Evolutionary conservation across 177 flowering plant genomes (phyloP).

Genomic region (Tripterygium wilfordii): DNA sequence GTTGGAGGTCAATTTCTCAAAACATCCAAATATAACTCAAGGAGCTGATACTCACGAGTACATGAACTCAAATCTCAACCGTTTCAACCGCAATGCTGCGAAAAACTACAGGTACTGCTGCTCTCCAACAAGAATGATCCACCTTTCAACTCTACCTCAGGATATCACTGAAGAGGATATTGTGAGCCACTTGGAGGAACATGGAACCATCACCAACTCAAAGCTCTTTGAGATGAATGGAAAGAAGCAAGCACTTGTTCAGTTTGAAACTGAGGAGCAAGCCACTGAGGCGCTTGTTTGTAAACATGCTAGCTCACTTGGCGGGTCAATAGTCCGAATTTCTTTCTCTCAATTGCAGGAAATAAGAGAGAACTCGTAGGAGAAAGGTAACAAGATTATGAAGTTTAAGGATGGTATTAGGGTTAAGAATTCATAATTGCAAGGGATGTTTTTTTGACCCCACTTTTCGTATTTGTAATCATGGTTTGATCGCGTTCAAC

Average conservation of each 20-base stretch:
- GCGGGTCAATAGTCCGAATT: conserved; percentile 69
- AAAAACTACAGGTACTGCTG: conserved; percentile 98
- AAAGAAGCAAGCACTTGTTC: conserved; percentile 93
- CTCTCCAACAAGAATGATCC: conserved; percentile 96
- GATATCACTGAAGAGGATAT: conserved; percentile 88
- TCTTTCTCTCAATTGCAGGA: conserved; percentile 91
- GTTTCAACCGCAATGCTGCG: conserved; percentile 92
- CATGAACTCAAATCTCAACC: conserved; percentile 83
- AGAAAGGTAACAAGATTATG: too few species aligned
- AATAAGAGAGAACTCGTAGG: conserved; percentile 25
- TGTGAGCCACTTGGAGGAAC: conserved; percentile 69
- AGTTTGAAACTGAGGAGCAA: conserved; percentile 90
- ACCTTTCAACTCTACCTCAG: conserved; percentile 79
- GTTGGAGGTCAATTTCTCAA: conserved; percentile 93
- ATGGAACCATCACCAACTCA: conserved; percentile 66
- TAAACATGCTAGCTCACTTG: conserved; percentile 83
- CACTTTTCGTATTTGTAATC: too few species aligned
- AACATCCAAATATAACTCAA: conserved; percentile 73
- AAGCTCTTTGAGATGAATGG: conserved; percentile 93
- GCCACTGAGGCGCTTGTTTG: conserved; percentile 96
- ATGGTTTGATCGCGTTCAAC: too few species aligned
- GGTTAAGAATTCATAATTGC: too few species aligned
- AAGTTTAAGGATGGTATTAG: too few species aligned
- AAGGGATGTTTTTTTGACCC: too few species aligned
- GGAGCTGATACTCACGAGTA: conserved; percentile 89